Evolutionary conservation across 768 basidiomycete species (phyloP).

Genomic region (Boletus subparvulus): DNA sequence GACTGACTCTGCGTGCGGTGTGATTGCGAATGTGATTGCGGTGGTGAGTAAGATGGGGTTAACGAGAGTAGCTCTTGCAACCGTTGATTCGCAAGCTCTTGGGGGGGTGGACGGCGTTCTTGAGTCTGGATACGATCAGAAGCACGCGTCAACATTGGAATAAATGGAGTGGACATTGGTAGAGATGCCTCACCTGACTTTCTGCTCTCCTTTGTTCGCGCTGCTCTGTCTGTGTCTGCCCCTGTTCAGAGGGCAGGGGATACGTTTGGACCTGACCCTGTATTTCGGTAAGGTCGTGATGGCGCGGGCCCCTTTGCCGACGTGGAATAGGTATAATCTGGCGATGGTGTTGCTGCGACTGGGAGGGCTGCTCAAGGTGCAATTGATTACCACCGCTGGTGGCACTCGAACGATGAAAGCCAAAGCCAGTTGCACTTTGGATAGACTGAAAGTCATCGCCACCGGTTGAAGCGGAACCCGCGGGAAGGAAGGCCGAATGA

Average conservation of each 20-base stretch:
- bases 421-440: neutral
- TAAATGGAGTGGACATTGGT: no score
- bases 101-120: neutral
- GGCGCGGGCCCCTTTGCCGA: neutral
- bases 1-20: neutral
- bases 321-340: constrained; percentile 14
- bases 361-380: neutral
- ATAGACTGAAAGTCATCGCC: neutral
- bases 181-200: constrained; percentile 5
- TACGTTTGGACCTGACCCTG: neutral
- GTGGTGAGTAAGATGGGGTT: neutral
- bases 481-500: neutral
- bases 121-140: neutral
- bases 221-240: neutral
- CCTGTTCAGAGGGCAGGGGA: neutral
- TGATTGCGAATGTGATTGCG: neutral
- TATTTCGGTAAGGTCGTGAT: neutral
- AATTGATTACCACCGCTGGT: neutral
- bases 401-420: neutral
- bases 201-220: constrained; percentile 2
- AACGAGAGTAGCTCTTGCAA: constrained; percentile 26
- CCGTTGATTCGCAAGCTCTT: constrained; percentile 20
- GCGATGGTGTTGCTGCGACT: constrained; percentile 10
- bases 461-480: neutral
- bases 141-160: neutral